Conservation (phyloP, 805 yeast genomes). For the Metschnikowia dekortorum region DNA sequence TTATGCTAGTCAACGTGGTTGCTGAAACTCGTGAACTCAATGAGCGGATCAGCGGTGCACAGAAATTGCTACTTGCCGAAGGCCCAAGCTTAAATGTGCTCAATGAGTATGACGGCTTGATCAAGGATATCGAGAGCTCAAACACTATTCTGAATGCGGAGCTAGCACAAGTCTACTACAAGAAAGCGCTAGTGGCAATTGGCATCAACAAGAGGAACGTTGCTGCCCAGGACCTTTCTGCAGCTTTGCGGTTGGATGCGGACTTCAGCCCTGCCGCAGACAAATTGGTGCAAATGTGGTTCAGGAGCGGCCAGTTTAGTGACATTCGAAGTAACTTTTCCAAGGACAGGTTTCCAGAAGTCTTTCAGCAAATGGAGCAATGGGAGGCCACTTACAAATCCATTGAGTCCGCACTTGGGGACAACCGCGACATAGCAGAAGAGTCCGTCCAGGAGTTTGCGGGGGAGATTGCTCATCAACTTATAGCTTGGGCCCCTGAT, state of each 20-base stretch:
- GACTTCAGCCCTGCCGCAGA: constrained; percentile 45
- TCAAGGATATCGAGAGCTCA: constrained; percentile 7
- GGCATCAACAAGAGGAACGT: constrained; percentile 49
- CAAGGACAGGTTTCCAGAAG: constrained; percentile 8
- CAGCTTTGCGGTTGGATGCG: constrained; percentile 40
- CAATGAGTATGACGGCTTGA: constrained; percentile 13
- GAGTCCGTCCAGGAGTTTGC: not conserved
- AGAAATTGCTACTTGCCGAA: constrained; percentile 11
- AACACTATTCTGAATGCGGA: constrained; percentile 1
- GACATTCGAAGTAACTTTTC: constrained; percentile 17
- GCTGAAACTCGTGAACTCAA: not conserved
- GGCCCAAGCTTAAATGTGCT: constrained; percentile 15
- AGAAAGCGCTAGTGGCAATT: constrained; percentile 58
- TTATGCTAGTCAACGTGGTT: not conserved
- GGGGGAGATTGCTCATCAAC: constrained; percentile 1
- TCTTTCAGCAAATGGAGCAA: constrained; percentile 13
- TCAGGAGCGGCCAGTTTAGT: constrained; percentile 50
- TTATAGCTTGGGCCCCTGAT: constrained; percentile 39
- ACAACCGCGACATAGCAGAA: constrained; percentile 1
- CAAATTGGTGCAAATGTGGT: constrained; percentile 45
- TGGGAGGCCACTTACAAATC: constrained; percentile 17
- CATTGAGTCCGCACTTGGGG: constrained; percentile 12
- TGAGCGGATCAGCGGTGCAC: constrained; percentile 13
- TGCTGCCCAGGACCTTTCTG: constrained; percentile 51
- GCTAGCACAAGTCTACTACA: constrained; percentile 46